Percentiles rank a stretch among this genome's conserved stretches.
Conservation (phyloP, 805 yeast species). For the Debaryomyces castellii region DNA sequence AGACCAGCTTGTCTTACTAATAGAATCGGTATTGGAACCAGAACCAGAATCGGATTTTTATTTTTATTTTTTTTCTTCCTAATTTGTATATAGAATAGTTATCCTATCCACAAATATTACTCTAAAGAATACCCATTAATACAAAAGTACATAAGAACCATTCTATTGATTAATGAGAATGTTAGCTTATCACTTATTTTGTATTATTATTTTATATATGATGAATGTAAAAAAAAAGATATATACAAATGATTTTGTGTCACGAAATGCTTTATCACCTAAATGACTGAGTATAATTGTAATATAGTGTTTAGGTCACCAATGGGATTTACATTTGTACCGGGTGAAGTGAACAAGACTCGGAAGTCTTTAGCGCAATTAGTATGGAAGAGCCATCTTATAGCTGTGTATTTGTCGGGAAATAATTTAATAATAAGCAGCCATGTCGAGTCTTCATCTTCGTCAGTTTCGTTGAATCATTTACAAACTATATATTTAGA, state of each 20-base stretch:
- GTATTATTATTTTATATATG: too few relatives aligned
- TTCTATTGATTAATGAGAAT: too few relatives aligned
- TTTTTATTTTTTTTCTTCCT: too few relatives aligned
- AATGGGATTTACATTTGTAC: constrained; percentile 71
- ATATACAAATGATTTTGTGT: background rate
- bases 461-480: constrained; percentile 24
- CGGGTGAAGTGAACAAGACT: constrained; percentile 76
- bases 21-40: too few relatives aligned
- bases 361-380: constrained; percentile 56
- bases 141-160: too few relatives aligned
- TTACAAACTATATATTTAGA: constrained; percentile 78
- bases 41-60: too few relatives aligned
- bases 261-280: background rate
- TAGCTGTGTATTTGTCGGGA: constrained; percentile 82
- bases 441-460: constrained; percentile 13
- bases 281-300: background rate
- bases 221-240: background rate
- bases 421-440: constrained; percentile 65
- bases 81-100: too few relatives aligned
- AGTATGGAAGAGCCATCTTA: constrained; percentile 63
- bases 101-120: too few relatives aligned
- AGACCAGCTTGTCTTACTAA: too few relatives aligned
- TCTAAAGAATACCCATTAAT: too few relatives aligned
- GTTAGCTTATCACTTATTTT: too few relatives aligned
- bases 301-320: background rate